Conservation (phyloP, 2,329 filamentous ascomycete species). For the Colletotrichum salicis region DNA sequence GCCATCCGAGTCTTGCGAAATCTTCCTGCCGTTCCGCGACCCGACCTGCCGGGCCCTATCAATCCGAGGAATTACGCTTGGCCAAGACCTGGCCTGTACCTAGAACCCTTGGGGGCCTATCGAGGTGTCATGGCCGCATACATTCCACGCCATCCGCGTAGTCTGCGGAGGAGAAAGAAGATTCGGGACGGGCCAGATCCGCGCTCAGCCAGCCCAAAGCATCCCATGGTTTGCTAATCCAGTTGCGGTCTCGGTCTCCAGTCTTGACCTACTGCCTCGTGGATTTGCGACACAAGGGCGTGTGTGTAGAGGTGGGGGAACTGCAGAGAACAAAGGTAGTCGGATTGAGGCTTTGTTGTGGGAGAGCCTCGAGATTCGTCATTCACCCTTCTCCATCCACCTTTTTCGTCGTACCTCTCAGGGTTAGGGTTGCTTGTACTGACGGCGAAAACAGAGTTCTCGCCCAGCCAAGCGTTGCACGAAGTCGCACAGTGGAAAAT, state of each 20-base stretch:
- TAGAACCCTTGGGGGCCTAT: neutral
- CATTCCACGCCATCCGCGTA: neutral
- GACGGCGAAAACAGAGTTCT: neutral
- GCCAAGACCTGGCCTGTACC: neutral
- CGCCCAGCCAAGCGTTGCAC: neutral
- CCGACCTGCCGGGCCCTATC: constrained; percentile 11
- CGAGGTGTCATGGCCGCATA: neutral
- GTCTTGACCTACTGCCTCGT: neutral
- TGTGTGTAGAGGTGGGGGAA: neutral
- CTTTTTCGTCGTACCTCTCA: neutral
- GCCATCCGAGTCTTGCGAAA: neutral
- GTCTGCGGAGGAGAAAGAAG: neutral
- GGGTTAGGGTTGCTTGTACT: constrained; percentile 22
- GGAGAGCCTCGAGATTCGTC: neutral
- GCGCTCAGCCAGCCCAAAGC: neutral
- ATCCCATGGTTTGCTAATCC: neutral
- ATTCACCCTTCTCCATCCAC: neutral
- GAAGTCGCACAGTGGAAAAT: neutral
- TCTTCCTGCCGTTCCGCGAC: neutral
- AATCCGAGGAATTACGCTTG: neutral
- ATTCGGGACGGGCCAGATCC: constrained; percentile 8
- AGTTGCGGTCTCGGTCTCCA: neutral
- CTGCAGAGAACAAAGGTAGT: too few species aligned
- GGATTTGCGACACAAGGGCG: neutral
- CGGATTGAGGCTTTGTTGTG: neutral